A percentile compares a stretch with the other conserved stretches of the same genome.
Conservation (phyloP, 1,284 basidiomycete genomes). For the Hypsizygus ulmarius region DNA sequence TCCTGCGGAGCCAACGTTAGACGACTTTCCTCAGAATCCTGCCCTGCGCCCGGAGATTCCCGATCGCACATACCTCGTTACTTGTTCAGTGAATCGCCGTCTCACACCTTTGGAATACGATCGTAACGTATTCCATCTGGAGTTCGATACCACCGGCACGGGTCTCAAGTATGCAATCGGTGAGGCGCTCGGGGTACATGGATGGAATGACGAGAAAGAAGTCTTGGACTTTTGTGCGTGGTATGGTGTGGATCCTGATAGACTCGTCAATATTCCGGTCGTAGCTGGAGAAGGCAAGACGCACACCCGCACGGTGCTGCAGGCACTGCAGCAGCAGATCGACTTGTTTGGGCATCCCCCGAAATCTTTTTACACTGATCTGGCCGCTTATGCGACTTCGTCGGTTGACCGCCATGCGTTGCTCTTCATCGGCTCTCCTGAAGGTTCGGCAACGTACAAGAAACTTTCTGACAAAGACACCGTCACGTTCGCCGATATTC, state of each 20-base stretch:
- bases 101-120: slow-evolving; percentile 95
- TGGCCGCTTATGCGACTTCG: slow-evolving; percentile 75
- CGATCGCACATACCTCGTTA: slow-evolving; percentile 92
- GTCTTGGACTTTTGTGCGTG: slow-evolving; percentile 87
- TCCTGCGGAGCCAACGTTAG: slow-evolving; percentile 34
- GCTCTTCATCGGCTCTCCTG: slow-evolving; percentile 91
- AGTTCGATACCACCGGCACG: slow-evolving; percentile 91
- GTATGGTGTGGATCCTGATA: slow-evolving; percentile 87
- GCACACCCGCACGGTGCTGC: slow-evolving; percentile 93
- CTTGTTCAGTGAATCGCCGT: slow-evolving; percentile 91
- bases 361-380: slow-evolving; percentile 92
- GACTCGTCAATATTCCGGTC: slow-evolving; percentile 81
- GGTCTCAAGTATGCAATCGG: slow-evolving; percentile 95
- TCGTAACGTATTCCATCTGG: slow-evolving; percentile 98
- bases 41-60: slow-evolving; percentile 81
- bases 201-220: slow-evolving; percentile 94
- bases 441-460: slow-evolving; percentile 92
- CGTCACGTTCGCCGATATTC: slow-evolving; percentile 89
- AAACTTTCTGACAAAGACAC: slow-evolving; percentile 95
- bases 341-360: slow-evolving; percentile 96
- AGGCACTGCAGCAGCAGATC: slow-evolving; percentile 94
- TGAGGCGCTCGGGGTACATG: slow-evolving; percentile 95
- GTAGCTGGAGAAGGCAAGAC: slow-evolving; percentile 57
- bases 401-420: slow-evolving; percentile 80
- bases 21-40: slow-evolving; percentile 58